These are phyloP conservation scores for Scytalidium sp. DNA, from an alignment of 2,329 filamentous ascomycete genomes.

Conservation along the genomic window DNA sequence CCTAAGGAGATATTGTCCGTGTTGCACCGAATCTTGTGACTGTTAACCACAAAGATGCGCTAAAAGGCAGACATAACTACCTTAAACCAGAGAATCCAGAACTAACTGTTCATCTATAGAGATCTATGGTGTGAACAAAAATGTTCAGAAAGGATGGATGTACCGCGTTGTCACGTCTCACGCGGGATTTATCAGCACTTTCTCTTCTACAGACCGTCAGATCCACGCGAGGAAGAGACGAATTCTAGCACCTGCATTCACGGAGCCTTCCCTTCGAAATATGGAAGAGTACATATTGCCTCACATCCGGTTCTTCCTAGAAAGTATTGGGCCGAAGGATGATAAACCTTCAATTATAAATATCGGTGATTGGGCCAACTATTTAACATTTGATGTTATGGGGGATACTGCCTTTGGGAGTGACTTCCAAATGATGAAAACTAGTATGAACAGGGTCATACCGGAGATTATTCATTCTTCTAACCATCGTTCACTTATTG, in stretches of 20 bases:
- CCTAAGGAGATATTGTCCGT: background rate
- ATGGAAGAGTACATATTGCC: slow-evolving; percentile 10
- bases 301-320: slow-evolving; percentile 51
- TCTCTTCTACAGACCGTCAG: slow-evolving; percentile 68
- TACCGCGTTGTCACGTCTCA: background rate
- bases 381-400: slow-evolving; percentile 42
- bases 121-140: background rate
- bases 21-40: background rate
- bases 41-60: background rate
- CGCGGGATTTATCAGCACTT: slow-evolving; percentile 49
- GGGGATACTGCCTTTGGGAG: slow-evolving; percentile 43
- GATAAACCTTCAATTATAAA: slow-evolving; percentile 43
- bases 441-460: background rate
- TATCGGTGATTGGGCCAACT: slow-evolving; percentile 43
- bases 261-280: slow-evolving; percentile 9
- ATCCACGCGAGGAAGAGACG: slow-evolving; percentile 65
- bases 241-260: slow-evolving; percentile 60
- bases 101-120: background rate
- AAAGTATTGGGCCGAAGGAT: slow-evolving; percentile 38
- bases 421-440: slow-evolving; percentile 40
- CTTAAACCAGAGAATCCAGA: background rate
- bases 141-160: background rate
- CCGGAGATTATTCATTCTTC: background rate
- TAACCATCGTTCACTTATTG: background rate
- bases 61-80: background rate